These are phyloP conservation scores for Paraurostyla sp. DNA, from an alignment of 73 alveolate genomes.

Conservation along the genomic window DNA sequence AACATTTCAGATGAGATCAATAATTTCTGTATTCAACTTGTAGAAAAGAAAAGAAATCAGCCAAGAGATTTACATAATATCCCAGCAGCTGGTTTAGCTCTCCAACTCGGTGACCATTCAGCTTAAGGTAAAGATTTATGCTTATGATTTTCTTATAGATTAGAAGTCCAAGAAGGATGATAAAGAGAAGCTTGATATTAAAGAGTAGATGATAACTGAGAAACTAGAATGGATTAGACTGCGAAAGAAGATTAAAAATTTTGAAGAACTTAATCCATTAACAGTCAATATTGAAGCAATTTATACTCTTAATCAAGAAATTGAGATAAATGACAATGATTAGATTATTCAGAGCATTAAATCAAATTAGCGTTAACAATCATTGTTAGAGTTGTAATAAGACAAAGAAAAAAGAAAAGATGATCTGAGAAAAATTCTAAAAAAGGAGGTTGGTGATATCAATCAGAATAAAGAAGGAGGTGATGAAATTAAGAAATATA, in stretches of 20 bases:
- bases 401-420: not conserved
- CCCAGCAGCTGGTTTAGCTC: not conserved
- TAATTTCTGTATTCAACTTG: not conserved
- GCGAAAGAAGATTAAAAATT: slow-evolving; percentile 5
- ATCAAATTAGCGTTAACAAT: not conserved
- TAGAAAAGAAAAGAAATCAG: slow-evolving; percentile 22
- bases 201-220: slow-evolving; percentile 36
- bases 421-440: no score
- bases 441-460: no score
- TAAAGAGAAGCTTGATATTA: slow-evolving; percentile 9
- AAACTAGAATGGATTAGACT: slow-evolving; percentile 44
- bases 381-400: not conserved
- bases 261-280: slow-evolving; percentile 25
- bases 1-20: not conserved
- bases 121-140: not conserved
- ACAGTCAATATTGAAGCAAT: slow-evolving; percentile 19
- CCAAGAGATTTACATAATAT: slow-evolving; percentile 48
- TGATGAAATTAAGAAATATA: not conserved
- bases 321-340: slow-evolving; percentile 14
- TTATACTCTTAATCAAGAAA: not conserved
- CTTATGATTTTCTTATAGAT: not conserved
- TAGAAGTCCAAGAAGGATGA: slow-evolving; percentile 31
- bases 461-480: no score
- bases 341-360: not conserved
- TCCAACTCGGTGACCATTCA: not conserved